Percentiles rank a stretch among this genome's conserved stretches.
These are phyloP conservation scores for Chimonanthus praecox DNA, from an alignment of 164 flowering plant genomes.

Conservation along the genomic window DNA sequence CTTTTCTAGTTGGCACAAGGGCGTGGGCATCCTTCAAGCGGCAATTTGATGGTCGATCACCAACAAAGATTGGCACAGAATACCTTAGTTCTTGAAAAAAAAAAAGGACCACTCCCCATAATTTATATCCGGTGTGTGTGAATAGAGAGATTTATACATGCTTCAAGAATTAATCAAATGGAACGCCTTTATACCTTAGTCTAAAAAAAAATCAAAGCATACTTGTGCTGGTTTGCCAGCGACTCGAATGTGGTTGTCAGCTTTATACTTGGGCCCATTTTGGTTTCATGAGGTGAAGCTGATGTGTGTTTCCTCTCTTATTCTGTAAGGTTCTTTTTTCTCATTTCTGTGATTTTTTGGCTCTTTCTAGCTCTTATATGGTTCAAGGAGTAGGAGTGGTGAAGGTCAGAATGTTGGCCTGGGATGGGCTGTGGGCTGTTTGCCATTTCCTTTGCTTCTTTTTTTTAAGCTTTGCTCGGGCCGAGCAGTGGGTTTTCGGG, in stretches of 20 bases:
- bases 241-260: no score
- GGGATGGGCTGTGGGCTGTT: no score
- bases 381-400: neutral
- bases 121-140: no score
- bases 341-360: neutral
- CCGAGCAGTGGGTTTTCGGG: no score
- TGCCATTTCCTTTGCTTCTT: no score
- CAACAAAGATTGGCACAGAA: neutral
- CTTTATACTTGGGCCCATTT: slow-evolving; percentile 43
- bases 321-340: neutral
- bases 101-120: no score
- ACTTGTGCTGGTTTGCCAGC: neutral
- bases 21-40: no score
- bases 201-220: neutral
- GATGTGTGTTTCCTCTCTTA: neutral
- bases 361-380: neutral
- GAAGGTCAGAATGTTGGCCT: neutral
- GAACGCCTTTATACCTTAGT: neutral
- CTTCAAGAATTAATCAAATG: neutral
- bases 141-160: no score
- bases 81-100: neutral
- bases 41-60: no score
- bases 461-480: no score
- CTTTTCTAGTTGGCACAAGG: no score
- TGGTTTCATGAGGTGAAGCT: slow-evolving; percentile 44